Evolutionary conservation across 352 stramenopile species (phyloP).

Genomic region (Globisporangium recalcitrans): DNA sequence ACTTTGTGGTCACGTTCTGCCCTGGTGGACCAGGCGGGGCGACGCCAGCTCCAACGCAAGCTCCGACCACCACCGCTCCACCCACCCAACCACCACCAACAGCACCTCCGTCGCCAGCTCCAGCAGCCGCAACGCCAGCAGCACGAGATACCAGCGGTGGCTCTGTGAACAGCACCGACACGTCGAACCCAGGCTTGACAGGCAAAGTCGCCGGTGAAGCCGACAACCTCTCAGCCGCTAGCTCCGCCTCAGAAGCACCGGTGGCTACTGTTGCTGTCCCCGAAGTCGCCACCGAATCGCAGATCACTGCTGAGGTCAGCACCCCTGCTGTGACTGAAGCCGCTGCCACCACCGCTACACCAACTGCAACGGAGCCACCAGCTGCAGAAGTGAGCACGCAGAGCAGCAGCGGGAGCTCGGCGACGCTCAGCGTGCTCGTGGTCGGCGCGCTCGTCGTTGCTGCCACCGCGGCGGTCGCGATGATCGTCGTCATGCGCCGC

Average conservation of each 20-base stretch:
- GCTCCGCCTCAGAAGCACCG: background rate
- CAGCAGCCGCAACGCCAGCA: slow-evolving; percentile 3
- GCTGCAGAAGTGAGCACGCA: slow-evolving; percentile 5
- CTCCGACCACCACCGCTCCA: slow-evolving; percentile 9
- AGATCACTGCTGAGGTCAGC: background rate
- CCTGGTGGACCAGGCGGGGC: slow-evolving; percentile 22
- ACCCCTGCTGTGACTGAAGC: background rate
- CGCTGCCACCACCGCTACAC: background rate
- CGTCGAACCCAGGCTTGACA: background rate
- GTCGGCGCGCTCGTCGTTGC: slow-evolving; percentile 16
- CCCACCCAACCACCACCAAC: slow-evolving; percentile 11
- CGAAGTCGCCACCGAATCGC: background rate
- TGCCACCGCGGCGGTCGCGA: slow-evolving; percentile 14
- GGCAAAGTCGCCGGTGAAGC: slow-evolving; percentile 2
- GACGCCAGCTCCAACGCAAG: slow-evolving; percentile 18
- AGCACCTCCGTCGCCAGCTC: background rate
- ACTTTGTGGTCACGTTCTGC: slow-evolving; percentile 35
- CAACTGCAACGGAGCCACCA: background rate
- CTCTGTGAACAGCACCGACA: slow-evolving; percentile 3
- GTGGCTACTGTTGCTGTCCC: background rate
- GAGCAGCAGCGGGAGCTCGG: background rate
- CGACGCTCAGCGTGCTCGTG: slow-evolving; percentile 10
- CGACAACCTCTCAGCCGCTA: background rate
- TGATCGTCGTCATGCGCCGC: slow-evolving; percentile 27
- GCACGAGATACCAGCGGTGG: slow-evolving; percentile 1